Percentiles rank a stretch among this genome's conserved stretches.
Evolutionary conservation across 208 protist species (phyloP).

Genomic region (Herpetomonas muscarum): DNA sequence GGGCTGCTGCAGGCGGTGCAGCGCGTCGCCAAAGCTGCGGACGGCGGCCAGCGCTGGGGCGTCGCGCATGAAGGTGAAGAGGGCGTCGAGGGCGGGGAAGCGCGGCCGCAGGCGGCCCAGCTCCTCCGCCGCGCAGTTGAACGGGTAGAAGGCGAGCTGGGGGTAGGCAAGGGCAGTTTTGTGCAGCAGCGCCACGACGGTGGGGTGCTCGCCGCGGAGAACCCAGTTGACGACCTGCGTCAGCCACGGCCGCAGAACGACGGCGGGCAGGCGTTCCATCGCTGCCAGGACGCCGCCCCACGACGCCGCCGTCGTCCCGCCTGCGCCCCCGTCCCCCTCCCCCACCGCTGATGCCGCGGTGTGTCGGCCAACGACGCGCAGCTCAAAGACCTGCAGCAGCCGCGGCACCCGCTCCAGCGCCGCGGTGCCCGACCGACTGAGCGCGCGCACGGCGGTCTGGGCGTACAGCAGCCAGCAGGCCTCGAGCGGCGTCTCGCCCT

Average conservation of each 20-base stretch:
- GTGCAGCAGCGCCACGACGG: slow-evolving; percentile 29
- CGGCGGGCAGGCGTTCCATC: background rate
- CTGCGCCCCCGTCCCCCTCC: background rate
- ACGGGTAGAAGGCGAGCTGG: slow-evolving; percentile 79
- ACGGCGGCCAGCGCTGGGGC: background rate
- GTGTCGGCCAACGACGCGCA: background rate
- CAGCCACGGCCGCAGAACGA: slow-evolving; percentile 52
- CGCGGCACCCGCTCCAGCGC: slow-evolving; percentile 2
- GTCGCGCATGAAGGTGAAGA: background rate
- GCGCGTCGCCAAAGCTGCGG: slow-evolving; percentile 21
- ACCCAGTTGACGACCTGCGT: slow-evolving; percentile 52
- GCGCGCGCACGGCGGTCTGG: background rate
- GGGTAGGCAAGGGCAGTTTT: slow-evolving; percentile 46
- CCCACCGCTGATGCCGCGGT: background rate
- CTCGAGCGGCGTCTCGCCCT: background rate
- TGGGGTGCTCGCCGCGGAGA: slow-evolving; percentile 19
- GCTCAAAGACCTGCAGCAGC: slow-evolving; percentile 14
- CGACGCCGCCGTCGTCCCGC: background rate
- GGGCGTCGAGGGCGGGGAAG: background rate
- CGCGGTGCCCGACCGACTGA: background rate
- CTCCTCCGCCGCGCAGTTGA: slow-evolving; percentile 34
- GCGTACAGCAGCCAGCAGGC: slow-evolving; percentile 14
- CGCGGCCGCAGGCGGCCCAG: slow-evolving; percentile 5
- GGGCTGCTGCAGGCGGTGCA: slow-evolving; percentile 55
- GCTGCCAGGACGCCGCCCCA: background rate